These are phyloP conservation scores for Acorus calamus DNA, from an alignment of 106 monocot genomes.

Conservation along the genomic window DNA sequence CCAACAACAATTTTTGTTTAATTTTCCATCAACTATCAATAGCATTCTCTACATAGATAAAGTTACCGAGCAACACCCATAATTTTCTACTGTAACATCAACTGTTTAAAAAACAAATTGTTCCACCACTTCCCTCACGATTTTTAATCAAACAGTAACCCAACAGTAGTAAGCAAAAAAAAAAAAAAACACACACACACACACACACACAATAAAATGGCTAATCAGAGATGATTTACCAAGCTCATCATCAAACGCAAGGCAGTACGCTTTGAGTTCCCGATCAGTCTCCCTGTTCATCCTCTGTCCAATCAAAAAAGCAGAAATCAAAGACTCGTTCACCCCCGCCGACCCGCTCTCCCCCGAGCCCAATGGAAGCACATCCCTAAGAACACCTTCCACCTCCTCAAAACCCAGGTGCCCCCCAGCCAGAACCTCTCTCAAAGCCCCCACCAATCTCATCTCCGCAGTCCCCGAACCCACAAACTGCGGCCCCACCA, in stretches of 20 bases:
- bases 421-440: conserved; percentile 90
- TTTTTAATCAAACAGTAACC: too few species aligned
- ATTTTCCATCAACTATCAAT: too few species aligned
- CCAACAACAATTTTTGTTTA: too few species aligned
- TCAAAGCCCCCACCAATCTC: conserved; percentile 89
- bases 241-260: conserved; percentile 86
- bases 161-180: too few species aligned
- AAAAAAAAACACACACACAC: too few species aligned
- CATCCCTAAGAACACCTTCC: conserved; percentile 65
- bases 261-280: conserved; percentile 91
- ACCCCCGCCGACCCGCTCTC: conserved; percentile 26
- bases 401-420: conserved; percentile 95
- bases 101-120: too few species aligned
- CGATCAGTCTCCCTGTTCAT: conserved; percentile 94
- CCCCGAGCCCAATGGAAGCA: conserved; percentile 43
- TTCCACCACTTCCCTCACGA: too few species aligned
- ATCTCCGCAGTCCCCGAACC: conserved; percentile 61
- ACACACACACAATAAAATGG: too few species aligned
- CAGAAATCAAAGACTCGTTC: conserved; percentile 64
- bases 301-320: conserved; percentile 92
- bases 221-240: conserved; percentile 19
- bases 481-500: conserved; percentile 50
- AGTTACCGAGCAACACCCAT: too few species aligned
- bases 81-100: too few species aligned
- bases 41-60: too few species aligned